Evolutionary conservation across 179 eudicot species (phyloP).

Genomic region (Spergularia azorica): DNA sequence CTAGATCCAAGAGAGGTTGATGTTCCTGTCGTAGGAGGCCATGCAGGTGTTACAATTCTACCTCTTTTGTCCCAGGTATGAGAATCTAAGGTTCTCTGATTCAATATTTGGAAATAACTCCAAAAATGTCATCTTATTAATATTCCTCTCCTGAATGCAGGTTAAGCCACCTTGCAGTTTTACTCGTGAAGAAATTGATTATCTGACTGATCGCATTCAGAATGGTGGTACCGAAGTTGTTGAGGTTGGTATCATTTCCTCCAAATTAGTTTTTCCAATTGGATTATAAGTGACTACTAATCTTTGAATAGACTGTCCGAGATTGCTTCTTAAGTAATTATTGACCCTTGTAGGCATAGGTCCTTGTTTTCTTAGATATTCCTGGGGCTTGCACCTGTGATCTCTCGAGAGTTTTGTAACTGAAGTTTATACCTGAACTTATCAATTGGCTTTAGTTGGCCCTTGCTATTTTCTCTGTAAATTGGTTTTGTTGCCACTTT

Average conservation of each 20-base stretch:
- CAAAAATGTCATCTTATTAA: background rate
- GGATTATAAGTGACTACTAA: background rate
- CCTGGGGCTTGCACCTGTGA: background rate
- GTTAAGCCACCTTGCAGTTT: slow-evolving; percentile 90
- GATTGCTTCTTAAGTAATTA: background rate
- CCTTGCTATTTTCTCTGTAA: background rate
- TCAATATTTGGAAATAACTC: background rate
- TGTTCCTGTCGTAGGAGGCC: slow-evolving; percentile 98
- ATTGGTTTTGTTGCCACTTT: too few species aligned
- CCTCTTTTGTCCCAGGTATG: slow-evolving; percentile 94
- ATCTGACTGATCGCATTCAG: slow-evolving; percentile 87
- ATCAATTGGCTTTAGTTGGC: background rate
- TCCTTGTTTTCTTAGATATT: background rate
- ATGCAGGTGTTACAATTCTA: slow-evolving; percentile 91
- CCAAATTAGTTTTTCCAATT: background rate
- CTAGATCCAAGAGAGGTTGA: slow-evolving; percentile 93
- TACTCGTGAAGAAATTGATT: slow-evolving; percentile 64
- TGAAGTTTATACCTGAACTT: background rate
- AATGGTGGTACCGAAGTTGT: slow-evolving; percentile 99
- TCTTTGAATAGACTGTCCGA: slow-evolving; percentile 1
- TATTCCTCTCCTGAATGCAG: slow-evolving; percentile 36
- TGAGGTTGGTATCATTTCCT: slow-evolving; percentile 47
- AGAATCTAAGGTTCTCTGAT: slow-evolving; percentile 4
- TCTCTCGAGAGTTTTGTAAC: background rate
- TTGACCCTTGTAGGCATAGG: background rate